Conservation (phyloP, 202 grass and related monocot genomes). For the Setaria viridis region DNA sequence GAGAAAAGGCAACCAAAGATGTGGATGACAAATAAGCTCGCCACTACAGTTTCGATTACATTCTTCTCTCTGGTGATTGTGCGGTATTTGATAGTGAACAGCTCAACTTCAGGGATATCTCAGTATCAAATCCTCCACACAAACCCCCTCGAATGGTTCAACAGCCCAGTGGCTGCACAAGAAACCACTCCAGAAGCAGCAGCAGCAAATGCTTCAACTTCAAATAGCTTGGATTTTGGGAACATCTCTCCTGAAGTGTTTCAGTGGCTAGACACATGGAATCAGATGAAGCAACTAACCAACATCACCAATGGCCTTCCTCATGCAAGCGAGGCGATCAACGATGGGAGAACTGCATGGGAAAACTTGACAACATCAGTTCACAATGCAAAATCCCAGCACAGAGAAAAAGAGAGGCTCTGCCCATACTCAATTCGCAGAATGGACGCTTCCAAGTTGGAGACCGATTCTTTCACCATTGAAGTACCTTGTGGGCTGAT, state of each 20-base stretch:
- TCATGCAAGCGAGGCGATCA: conserved; percentile 72
- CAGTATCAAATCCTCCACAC: conserved; percentile 50
- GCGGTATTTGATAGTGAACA: conserved; percentile 62
- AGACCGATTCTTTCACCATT: conserved; percentile 43
- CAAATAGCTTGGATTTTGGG: conserved; percentile 25
- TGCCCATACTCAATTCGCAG: conserved; percentile 81
- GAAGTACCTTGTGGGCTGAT: conserved; percentile 85
- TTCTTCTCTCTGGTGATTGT: conserved; percentile 67
- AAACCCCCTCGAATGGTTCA: conserved; percentile 64
- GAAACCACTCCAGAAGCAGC: conserved; percentile 32
- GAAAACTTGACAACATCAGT: conserved; percentile 68
- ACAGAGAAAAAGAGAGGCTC: conserved; percentile 54
- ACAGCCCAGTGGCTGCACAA: conserved; percentile 23
- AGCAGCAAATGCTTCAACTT: conserved; percentile 40
- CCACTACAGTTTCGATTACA: conserved; percentile 43
- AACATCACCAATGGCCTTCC: conserved; percentile 65
- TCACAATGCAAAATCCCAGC: conserved; percentile 47
- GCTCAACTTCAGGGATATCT: conserved; percentile 43
- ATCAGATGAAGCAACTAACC: conserved; percentile 70
- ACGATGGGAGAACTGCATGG: conserved; percentile 83
- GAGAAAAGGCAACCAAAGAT: conserved; percentile 27
- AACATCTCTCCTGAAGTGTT: conserved; percentile 53
- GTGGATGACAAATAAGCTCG: conserved; percentile 69
- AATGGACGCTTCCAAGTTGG: conserved; percentile 73
- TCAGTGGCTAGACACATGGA: conserved; percentile 74